Evolutionary conservation across 2,329 filamentous ascomycete genomes (phyloP).

Genomic region (Neopestalotiopsis sp.): DNA sequence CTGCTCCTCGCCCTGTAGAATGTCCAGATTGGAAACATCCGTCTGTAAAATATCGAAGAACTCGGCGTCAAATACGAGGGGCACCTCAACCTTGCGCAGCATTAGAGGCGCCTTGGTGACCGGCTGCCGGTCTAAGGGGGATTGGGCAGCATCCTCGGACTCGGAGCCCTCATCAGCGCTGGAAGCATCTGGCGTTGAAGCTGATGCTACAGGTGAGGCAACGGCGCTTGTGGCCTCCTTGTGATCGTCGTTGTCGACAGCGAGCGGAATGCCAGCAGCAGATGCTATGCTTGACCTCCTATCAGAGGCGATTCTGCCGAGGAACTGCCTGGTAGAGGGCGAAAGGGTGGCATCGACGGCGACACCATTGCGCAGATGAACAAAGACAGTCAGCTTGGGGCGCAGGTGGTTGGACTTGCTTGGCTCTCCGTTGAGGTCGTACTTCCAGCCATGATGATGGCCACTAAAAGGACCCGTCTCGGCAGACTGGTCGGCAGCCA

Average conservation of each 20-base stretch:
- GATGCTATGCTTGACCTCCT: not conserved
- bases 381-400: slow-evolving; percentile 72
- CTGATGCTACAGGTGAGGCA: not conserved
- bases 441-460: slow-evolving; percentile 46
- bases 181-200: not conserved
- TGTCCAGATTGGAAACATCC: slow-evolving; percentile 72
- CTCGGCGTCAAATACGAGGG: slow-evolving; percentile 75
- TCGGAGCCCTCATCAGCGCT: slow-evolving; percentile 1
- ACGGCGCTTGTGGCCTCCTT: not conserved
- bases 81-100: slow-evolving; percentile 67
- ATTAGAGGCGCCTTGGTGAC: not conserved
- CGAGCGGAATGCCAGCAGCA: not conserved
- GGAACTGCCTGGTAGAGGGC: slow-evolving; percentile 65
- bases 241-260: not conserved
- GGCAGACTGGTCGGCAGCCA: slow-evolving; percentile 57
- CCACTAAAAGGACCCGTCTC: slow-evolving; percentile 43
- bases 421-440: slow-evolving; percentile 57
- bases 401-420: slow-evolving; percentile 55
- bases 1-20: slow-evolving; percentile 70
- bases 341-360: slow-evolving; percentile 72
- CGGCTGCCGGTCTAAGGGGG: not conserved
- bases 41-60: slow-evolving; percentile 80
- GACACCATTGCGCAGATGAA: slow-evolving; percentile 69
- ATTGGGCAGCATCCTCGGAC: not conserved
- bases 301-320: slow-evolving; percentile 63